Evolutionary conservation across 2,329 filamentous ascomycete genomes (phyloP).

Genomic region (Alternaria rosae): DNA sequence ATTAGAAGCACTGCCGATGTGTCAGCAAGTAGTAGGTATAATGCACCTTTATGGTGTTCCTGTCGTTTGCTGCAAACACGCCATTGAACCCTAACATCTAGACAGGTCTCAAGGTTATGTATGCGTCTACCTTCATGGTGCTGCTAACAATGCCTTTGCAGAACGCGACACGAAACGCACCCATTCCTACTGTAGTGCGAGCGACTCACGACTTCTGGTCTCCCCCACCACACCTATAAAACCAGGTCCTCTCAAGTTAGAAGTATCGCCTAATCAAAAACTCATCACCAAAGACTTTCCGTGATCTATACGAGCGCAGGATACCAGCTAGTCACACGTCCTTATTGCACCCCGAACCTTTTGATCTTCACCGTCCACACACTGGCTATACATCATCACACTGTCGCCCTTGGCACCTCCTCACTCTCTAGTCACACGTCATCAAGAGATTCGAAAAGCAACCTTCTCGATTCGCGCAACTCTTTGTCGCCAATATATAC

Average conservation of each 20-base stretch:
- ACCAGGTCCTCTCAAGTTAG: too few species aligned
- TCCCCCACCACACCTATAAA: neutral
- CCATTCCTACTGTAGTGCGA: neutral
- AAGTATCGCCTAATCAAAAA: too few species aligned
- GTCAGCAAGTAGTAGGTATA: neutral
- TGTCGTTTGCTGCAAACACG: neutral
- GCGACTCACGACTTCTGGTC: neutral
- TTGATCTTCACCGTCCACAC: too few species aligned
- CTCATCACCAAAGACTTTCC: too few species aligned
- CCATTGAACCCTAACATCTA: neutral
- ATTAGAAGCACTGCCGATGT: neutral
- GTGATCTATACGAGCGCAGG: too few species aligned
- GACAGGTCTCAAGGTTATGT: neutral
- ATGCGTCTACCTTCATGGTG: neutral
- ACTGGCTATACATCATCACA: too few species aligned
- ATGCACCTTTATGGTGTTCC: neutral
- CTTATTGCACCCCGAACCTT: too few species aligned
- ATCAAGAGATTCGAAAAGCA: neutral
- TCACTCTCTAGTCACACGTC: too few species aligned
- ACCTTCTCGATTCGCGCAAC: neutral
- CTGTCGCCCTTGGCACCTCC: too few species aligned
- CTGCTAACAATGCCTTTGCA: neutral
- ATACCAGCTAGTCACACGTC: too few species aligned
- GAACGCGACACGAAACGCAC: neutral
- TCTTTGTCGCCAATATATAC: constrained; percentile 4